Base-by-base conservation (phyloP, 2,329 filamentous ascomycete genomes). In the Calonectria pseudoturangicola region DNA sequence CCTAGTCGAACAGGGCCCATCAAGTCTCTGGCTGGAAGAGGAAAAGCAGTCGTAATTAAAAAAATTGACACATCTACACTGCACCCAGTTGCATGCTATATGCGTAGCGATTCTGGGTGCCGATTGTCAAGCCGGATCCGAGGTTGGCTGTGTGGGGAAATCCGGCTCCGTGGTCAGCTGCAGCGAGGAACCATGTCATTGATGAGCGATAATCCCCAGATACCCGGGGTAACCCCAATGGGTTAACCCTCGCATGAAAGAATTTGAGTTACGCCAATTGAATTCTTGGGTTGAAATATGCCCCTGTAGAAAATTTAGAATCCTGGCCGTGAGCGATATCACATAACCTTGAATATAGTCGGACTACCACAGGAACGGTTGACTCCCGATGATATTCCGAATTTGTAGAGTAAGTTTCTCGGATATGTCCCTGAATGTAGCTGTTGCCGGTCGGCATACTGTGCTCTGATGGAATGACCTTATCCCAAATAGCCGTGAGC, bases 91-190 rank as follows among this genome's bases (percentile, higher is more conserved):
- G 36, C 8, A 36, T 27, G 5, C 18, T 6, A 25, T 39, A 58
- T 2, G n/a, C 21, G 54, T 25, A n/a, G 33, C 12, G 54, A 41
- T 27, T 27, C 30, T 21, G 5, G n/a, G n/a, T 58, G 54, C 54
- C 54, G 54, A 58, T 58, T 58, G n/a, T 41, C 33, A 58, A 36
- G 54, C 36, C 36, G 54, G 54, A 54, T n/a, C 54, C 54, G 54
- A 41, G 54, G 54, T 58, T 58, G 54, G 33, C 33, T 15, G 33
- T 39, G 54, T 58, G 33, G 54, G 54, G 54, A 58, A 56, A 41
- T 16, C 54, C 54, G 33, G 54, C 28, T 58, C 54, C 54, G 54
- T 41, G 33, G 54, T 41, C 54, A 58, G 28, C 54, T 58, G 54
- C 54, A 10, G 39, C 16, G 21, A 41, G n/a, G 30, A 27, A 41